Conservation (phyloP, 176 grass and related monocot genomes). For the Oryza australiensis region DNA sequence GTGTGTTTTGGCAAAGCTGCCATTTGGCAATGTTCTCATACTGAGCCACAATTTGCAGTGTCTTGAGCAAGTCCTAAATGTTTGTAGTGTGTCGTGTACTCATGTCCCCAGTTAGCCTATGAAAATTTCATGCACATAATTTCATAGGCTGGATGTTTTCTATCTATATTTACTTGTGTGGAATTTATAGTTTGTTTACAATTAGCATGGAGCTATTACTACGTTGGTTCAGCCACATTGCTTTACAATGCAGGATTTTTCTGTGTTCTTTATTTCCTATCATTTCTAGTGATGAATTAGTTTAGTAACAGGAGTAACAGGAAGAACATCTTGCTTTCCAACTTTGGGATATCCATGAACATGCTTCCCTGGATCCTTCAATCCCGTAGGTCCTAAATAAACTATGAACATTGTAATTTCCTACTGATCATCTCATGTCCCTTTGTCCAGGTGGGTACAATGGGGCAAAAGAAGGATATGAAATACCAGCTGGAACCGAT, state of each 20-base stretch:
- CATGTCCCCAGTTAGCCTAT: not conserved
- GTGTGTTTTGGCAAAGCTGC: not conserved
- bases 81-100: not conserved
- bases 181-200: not conserved
- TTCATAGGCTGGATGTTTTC: not conserved
- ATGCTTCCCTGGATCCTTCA: too few species aligned
- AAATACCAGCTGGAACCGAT: slow-evolving; percentile 84
- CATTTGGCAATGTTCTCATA: not conserved
- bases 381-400: not conserved
- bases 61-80: not conserved
- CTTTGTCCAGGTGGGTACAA: slow-evolving; percentile 75
- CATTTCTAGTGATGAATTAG: not conserved
- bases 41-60: not conserved
- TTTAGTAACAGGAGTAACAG: not conserved
- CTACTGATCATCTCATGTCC: not conserved
- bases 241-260: not conserved
- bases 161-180: not conserved
- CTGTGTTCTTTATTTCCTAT: not conserved
- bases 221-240: not conserved
- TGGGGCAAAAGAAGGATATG: slow-evolving; percentile 83
- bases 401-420: not conserved
- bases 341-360: not conserved
- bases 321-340: not conserved
- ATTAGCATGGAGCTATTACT: not conserved
- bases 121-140: not conserved